These are phyloP conservation scores for Mentha longifolia DNA, from an alignment of 257 asterid genomes.

Conservation along the genomic window DNA sequence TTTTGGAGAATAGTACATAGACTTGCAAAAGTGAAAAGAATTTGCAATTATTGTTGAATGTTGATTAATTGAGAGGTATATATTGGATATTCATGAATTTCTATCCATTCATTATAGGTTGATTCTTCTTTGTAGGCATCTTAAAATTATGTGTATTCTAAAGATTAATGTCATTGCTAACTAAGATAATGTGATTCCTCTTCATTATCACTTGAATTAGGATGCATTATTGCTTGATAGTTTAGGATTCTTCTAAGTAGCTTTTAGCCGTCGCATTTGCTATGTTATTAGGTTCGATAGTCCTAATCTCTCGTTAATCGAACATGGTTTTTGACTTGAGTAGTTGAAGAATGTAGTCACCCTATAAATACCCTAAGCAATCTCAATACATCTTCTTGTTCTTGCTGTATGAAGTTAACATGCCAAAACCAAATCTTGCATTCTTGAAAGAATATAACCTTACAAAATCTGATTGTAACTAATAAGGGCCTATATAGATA, in stretches of 20 bases:
- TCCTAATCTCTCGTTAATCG: no score
- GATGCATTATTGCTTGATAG: neutral
- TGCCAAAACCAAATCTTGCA: neutral
- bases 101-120: neutral
- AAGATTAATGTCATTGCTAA: neutral
- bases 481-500: neutral
- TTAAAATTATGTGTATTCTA: neutral
- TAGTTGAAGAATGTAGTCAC: neutral
- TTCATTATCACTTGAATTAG: neutral
- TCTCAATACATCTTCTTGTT: neutral
- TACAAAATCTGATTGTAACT: neutral
- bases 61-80: neutral
- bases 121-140: neutral
- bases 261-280: no score
- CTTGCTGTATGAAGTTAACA: neutral
- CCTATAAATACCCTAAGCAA: neutral
- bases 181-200: neutral
- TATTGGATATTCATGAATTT: neutral
- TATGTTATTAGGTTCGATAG: no score
- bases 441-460: neutral
- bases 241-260: neutral
- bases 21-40: neutral
- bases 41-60: neutral
- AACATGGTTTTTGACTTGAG: no score
- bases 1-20: neutral